phyloP scores from a whole-genome alignment of 805 yeast genomes.

The Wickerhamiella sergipiensis region DNA sequence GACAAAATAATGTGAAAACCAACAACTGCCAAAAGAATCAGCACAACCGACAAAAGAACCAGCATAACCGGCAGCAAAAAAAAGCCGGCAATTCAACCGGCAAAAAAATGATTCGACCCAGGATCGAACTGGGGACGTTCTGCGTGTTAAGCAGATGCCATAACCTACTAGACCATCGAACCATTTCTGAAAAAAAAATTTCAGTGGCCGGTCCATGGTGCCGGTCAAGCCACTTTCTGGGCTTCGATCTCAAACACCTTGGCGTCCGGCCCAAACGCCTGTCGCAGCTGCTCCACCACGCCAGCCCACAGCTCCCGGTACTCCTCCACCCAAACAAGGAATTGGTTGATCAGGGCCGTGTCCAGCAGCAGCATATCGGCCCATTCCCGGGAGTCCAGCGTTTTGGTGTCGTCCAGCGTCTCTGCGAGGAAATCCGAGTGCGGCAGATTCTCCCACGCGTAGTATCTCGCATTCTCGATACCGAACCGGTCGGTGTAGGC shows the following conservation, averaged over 20 bases:
- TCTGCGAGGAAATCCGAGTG: not conserved
- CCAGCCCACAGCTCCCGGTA: not conserved
- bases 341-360: not conserved
- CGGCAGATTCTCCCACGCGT: not conserved
- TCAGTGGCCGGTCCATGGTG: not conserved
- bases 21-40: too few relatives aligned
- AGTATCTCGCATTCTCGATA: not conserved
- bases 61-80: not conserved
- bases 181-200: slow-evolving; percentile 1
- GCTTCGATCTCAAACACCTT: not conserved
- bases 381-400: not conserved
- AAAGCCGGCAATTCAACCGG: not conserved
- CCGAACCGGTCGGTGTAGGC: not conserved
- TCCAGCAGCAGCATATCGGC: not conserved
- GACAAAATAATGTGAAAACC: too few relatives aligned
- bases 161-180: slow-evolving; percentile 93
- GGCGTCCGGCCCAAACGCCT: not conserved
- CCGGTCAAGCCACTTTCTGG: not conserved
- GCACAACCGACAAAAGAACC: too few relatives aligned
- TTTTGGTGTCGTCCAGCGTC: not conserved
- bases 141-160: slow-evolving; percentile 99
- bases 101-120: slow-evolving; percentile 84
- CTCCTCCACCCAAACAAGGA: not conserved
- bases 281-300: not conserved
- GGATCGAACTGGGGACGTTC: slow-evolving; percentile 99